Base-by-base conservation (phyloP, 73 alveolate genomes). In the Stentor roeselii region DNA sequence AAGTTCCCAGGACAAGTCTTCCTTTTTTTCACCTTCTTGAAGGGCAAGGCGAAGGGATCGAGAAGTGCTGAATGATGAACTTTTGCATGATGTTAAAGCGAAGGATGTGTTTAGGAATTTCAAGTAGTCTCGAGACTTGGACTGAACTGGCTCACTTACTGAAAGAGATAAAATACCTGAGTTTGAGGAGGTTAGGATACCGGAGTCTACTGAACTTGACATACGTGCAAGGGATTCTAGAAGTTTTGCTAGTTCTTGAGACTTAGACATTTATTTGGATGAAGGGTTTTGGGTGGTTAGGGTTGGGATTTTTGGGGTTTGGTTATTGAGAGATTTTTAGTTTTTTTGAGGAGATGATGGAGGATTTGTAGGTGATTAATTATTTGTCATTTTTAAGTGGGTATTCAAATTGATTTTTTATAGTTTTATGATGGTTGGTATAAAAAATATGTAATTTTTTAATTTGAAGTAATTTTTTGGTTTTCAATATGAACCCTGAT, bases 1-100 rank as follows among this genome's bases (percentile, higher is more conserved):
- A 30, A 67, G 1, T 67, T 67, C 80, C 0, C n/a, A 1, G 37
- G 21, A 67, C 14, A 21, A 40, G 1, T 34, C 37, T 1, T 67
- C 80, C 34, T 67, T 32, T 67, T 67, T 67, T 67, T 67, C 80
- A 2, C 80, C 80, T 67, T 2, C 37, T 21, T 21, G n/a, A 1
- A 67, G 0, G 80, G 37, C 14, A 21, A 21, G n/a, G 34, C 37
- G 42, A 34, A 21, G 0, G 27, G 41, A 27, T 67, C 41, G 37
- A 67, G 50, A 21, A 30, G 80, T 14, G 34, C 21, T 27, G 34
- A 21, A 67, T n/a, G n/a, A 21, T 21, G 80, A 67, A 32, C 37
- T 67, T 0, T 36, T 21, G 21, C 21, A 32, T 1, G 80, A 50
- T 50, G 67, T 30, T n/a, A 67, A 34, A 67, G 80, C 42, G 34